Percentiles rank a stretch among this genome's conserved stretches.
Evolutionary conservation across 306 rosid species (phyloP).

Genomic region (Lathyrus aphaca): DNA sequence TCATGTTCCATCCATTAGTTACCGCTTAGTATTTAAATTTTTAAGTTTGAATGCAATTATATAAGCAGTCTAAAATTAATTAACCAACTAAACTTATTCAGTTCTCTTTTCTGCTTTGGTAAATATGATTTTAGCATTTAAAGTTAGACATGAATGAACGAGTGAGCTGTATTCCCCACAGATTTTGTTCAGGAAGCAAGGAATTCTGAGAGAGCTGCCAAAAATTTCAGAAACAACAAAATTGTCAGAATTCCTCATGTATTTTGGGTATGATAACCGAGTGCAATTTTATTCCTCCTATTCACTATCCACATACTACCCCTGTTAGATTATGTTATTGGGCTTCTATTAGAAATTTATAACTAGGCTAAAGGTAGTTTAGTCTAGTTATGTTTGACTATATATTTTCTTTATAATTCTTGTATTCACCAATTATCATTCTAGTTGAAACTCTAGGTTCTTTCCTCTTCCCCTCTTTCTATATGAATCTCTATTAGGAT

Average conservation of each 20-base stretch:
- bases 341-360: too few species aligned
- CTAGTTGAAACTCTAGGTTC: too few species aligned
- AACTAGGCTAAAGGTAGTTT: too few species aligned
- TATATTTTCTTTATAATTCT: too few species aligned
- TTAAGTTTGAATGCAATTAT: constrained; percentile 1
- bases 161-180: constrained; percentile 42
- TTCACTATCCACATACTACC: constrained; percentile 16
- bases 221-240: constrained; percentile 65
- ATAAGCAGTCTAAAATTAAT: constrained; percentile 16
- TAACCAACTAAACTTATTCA: constrained; percentile 20
- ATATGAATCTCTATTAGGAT: background rate
- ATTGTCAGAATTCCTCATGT: constrained; percentile 72
- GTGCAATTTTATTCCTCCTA: constrained; percentile 22
- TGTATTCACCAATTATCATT: too few species aligned
- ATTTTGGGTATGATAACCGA: constrained; percentile 71
- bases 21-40: constrained; percentile 23
- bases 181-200: constrained; percentile 88
- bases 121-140: background rate
- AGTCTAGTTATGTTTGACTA: too few species aligned
- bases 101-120: background rate
- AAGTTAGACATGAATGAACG: constrained; percentile 24
- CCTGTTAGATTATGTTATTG: background rate
- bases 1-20: constrained; percentile 29
- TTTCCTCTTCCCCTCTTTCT: too few species aligned
- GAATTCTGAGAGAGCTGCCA: constrained; percentile 83